Base-by-base conservation (phyloP, 164 flowering plant species). In the Kingdonia uniflora region DNA sequence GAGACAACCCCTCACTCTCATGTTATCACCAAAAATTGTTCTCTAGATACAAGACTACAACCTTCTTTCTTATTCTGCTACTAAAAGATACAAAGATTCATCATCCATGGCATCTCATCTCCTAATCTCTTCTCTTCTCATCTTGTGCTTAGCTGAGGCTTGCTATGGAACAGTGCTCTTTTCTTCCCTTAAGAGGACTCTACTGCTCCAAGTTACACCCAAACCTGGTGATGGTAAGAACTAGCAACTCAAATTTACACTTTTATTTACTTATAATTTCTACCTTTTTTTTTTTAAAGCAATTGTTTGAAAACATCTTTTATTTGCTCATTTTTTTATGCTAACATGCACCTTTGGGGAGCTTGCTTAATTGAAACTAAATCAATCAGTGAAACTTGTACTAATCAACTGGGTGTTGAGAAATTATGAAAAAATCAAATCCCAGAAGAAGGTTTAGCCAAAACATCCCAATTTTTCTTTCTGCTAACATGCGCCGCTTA, bases 141-240 rank as follows among this genome's bases (percentile, higher is more conserved):
- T 74, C 39, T 64, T 60, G 35, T 65, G 59, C 59, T 66, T 75
- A 0, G 51, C 35, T 11, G 65, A 51, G 22, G 35, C 65, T 29
- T 65, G 71, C 24, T 43, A 65, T 63, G 83, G 70, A 26, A 50
- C 11, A 2, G 64, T 54, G 15, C 68, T 51, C 45, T 67, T 74
- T 53, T 70, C 82, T 17, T 23, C 76, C 16, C 72, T 74, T 13
- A 50, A 56, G 1, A 42, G 21, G 44, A 69, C 78, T 47, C 74
- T 80, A 0, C 16, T 54, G 1, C 70, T 77, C 55, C 55, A 66
- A 0, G 76, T 75, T 55, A 65, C 85, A 5, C 68, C 78, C 21
- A 54, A 54, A 47, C 47, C 44, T 39, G 74, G 68, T 29, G 51
- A 67, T 68, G 61, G 75, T 76, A 71, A 16, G 17, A 22, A 54